These are phyloP conservation scores for Vaccinium corymbosum DNA, from an alignment of 148 eudicot genomes.

Conservation along the genomic window DNA sequence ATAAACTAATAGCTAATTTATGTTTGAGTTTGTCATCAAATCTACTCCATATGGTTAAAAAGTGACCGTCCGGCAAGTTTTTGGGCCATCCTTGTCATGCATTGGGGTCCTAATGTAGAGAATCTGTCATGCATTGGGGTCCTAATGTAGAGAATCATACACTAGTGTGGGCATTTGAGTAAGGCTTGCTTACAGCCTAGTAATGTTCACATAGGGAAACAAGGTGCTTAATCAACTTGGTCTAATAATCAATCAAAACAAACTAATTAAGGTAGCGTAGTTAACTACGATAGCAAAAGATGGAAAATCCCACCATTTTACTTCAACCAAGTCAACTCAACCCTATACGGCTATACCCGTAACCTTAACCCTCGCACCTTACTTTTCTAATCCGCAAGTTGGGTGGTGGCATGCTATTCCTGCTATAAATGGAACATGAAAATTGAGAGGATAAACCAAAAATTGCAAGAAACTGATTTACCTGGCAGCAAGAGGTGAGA, in stretches of 20 bases:
- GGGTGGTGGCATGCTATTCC: not conserved
- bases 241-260: not conserved
- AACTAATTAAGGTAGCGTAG: not conserved
- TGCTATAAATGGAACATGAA: not conserved
- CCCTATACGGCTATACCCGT: not conserved
- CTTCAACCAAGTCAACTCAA: not conserved
- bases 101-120: not conserved
- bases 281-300: not conserved
- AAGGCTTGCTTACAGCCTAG: not conserved
- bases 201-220: not conserved
- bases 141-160: not conserved
- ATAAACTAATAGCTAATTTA: not conserved
- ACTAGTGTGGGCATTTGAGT: not conserved
- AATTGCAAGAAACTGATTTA: conserved; percentile 18
- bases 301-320: not conserved
- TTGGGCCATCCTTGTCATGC: not conserved
- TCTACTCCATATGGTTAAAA: not conserved
- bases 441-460: not conserved
- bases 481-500: conserved; percentile 76
- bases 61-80: not conserved
- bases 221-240: not conserved
- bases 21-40: not conserved
- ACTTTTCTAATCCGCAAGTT: not conserved
- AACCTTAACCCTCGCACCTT: not conserved
- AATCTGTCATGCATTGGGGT: not conserved